These are phyloP conservation scores for Entomortierella chlamydospora DNA, from an alignment of 192 early-diverging fungal species.

Conservation along the genomic window DNA sequence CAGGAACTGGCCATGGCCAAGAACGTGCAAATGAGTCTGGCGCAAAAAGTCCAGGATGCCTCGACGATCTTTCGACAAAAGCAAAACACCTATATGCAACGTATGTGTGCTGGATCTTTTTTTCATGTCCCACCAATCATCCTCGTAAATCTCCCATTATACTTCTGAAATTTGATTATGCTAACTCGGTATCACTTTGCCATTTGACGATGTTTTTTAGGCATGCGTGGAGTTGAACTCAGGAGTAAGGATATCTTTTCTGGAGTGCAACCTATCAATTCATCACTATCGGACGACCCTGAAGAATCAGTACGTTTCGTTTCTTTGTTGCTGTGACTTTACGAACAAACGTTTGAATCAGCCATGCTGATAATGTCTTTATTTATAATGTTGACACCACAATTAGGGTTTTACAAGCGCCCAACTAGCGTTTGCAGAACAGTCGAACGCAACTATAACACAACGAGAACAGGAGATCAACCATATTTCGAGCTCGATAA, in stretches of 20 bases:
- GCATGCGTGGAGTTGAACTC: slow-evolving; percentile 48
- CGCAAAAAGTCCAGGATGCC: slow-evolving; percentile 88
- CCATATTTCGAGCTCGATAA: slow-evolving; percentile 92
- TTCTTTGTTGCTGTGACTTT: not conserved
- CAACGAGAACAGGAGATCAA: slow-evolving; percentile 94
- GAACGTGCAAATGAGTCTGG: slow-evolving; percentile 93
- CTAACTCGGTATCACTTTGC: not conserved
- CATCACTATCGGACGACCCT: slow-evolving; percentile 41
- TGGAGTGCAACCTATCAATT: slow-evolving; percentile 37
- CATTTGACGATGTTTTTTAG: slow-evolving; percentile 2
- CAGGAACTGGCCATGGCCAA: slow-evolving; percentile 76
- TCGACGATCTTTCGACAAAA: slow-evolving; percentile 86
- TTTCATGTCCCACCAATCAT: not conserved
- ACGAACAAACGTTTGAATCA: not conserved
- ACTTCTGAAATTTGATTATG: not conserved
- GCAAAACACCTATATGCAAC: slow-evolving; percentile 90
- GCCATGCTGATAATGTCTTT: not conserved
- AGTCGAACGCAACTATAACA: slow-evolving; percentile 80
- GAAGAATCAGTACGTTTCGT: slow-evolving; percentile 29
- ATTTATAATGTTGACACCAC: not conserved
- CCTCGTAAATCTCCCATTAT: no score
- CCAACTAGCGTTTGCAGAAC: slow-evolving; percentile 80
- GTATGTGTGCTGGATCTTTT: slow-evolving; percentile 53
- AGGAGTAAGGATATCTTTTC: slow-evolving; percentile 49
- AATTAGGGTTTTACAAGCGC: slow-evolving; percentile 86